These are phyloP conservation scores for Fusarium marasasianum DNA, from an alignment of 2,329 filamentous ascomycete genomes.

Conservation along the genomic window DNA sequence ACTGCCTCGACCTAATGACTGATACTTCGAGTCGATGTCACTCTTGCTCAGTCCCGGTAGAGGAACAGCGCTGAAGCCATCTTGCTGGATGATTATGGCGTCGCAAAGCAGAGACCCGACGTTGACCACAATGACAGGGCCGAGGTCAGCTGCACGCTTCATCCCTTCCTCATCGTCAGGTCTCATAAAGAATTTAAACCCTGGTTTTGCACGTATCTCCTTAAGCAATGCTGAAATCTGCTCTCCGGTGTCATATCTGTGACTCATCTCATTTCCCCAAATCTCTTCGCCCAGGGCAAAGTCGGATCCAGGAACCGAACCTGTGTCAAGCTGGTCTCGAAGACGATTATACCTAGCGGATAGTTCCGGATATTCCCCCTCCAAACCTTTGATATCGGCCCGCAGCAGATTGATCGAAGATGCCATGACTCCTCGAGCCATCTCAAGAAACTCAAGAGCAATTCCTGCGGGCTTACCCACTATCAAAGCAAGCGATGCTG, in stretches of 20 bases:
- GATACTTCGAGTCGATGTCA: background rate
- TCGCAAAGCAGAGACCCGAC: background rate
- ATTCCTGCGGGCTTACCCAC: fast-evolving
- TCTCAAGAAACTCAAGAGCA: background rate
- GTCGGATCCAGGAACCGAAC: too few species aligned
- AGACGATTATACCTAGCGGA: background rate
- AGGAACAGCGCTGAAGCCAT: background rate
- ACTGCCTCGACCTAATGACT: background rate
- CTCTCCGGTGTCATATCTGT: background rate
- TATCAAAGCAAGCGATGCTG: too few species aligned
- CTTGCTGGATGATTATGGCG: background rate
- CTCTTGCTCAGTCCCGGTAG: background rate
- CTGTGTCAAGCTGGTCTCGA: background rate
- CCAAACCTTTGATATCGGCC: background rate
- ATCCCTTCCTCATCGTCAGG: background rate
- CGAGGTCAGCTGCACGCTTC: background rate
- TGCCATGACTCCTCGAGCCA: background rate
- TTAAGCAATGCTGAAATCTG: background rate
- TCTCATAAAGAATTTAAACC: background rate
- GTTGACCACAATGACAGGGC: background rate
- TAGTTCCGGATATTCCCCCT: background rate
- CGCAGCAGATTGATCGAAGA: background rate
- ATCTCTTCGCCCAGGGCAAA: background rate
- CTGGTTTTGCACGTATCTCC: background rate
- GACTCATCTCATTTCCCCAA: background rate